Base-by-base conservation (phyloP, 257 asterid species). In the Rehmannia glutinosa region DNA sequence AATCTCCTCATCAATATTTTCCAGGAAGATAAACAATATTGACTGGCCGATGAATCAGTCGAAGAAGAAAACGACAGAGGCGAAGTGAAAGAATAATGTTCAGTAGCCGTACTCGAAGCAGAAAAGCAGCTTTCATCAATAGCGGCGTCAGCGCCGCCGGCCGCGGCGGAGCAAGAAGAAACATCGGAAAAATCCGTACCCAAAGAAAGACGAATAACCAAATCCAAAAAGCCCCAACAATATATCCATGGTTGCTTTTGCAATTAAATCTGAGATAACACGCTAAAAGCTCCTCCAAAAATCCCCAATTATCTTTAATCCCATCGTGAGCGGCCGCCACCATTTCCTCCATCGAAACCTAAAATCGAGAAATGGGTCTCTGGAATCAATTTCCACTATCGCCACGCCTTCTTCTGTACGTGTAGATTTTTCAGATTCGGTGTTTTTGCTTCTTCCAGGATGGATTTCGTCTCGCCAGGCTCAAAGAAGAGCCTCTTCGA, bases 331-430 rank as follows among this genome's bases (percentile, higher is more conserved):
- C 77, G 6, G 88, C 91, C 63, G 60, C 86, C 84, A 84, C 91
- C 97, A 91, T 91, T 33, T 88, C 97, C 81, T 73, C 89, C 95
- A 91, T 91, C 20, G 97, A 91, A 33, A 36, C 75, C 85, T 62
- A 71, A 88, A 91, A 60, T 91, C 96, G 0, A 36, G 56, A 17
- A 80, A 78, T 2, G 97, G 97, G 64, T 88, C 89, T 19, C 49
- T 67, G 2, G 97, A 88, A 0, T 91, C 91, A 63, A 91, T 39
- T 15, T 64, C 84, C 87, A 86, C 23, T 0, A 47, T 8, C 1
- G 55, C 73, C 38, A 16, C 75, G 39, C 16, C 76, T 17, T 68
- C 68, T 17, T 80, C 84, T 32, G 57, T 74, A 19, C 74, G 69
- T 0, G 70, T 57, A 0, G n/a, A n/a, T n/a, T 30, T 24, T 5